Conservation (phyloP, 345 rosid species). For the Rhodomyrtus tomentosa region DNA sequence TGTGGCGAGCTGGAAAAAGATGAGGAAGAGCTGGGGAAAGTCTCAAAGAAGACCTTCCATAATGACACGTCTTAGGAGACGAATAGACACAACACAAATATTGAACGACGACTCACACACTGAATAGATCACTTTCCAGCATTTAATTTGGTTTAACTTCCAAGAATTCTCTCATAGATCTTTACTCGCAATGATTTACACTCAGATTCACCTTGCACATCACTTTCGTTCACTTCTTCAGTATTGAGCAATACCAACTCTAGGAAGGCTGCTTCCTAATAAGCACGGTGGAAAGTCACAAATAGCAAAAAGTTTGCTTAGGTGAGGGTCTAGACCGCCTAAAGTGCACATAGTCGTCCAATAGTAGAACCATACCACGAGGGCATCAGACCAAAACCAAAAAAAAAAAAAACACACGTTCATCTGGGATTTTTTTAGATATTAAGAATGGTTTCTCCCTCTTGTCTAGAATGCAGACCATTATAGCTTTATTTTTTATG, state of each 20-base stretch:
- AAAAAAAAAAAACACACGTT: no score
- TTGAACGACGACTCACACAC: no score
- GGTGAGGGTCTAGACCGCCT: background rate
- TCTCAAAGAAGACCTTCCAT: no score
- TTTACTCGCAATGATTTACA: slow-evolving; percentile 60
- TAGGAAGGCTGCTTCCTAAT: slow-evolving; percentile 88
- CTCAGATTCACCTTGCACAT: slow-evolving; percentile 23
- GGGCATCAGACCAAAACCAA: background rate
- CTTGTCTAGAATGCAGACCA: background rate
- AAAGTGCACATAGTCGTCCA: background rate
- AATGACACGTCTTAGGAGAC: no score
- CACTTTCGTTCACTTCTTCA: slow-evolving; percentile 28
- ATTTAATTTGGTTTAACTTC: no score
- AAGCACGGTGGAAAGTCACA: slow-evolving; percentile 10
- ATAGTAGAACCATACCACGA: background rate
- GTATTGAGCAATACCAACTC: slow-evolving; percentile 80
- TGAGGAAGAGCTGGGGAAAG: no score
- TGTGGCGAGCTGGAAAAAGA: no score
- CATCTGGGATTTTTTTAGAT: background rate
- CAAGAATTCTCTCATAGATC: slow-evolving; percentile 55
- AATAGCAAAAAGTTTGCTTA: background rate
- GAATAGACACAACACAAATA: no score
- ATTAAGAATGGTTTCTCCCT: background rate
- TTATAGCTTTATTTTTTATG: background rate
- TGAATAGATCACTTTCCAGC: no score